Conservation (phyloP, 495 filamentous ascomycete genomes). For the Letharia columbiana region DNA sequence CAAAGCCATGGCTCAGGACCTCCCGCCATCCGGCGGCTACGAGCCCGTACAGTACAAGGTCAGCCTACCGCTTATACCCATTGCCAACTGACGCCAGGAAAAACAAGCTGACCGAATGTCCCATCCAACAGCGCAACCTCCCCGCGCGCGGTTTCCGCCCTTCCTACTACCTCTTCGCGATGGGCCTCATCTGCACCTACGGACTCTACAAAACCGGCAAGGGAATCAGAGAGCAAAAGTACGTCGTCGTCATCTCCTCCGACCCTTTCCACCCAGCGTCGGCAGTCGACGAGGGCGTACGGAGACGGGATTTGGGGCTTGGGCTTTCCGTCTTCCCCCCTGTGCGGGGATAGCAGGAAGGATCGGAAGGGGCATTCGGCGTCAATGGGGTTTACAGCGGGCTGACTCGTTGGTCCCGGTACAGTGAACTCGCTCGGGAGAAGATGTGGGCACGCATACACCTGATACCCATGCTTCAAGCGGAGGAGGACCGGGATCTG, state of each 20-base stretch:
- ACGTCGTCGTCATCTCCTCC: constrained; percentile 30
- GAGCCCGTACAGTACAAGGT: constrained; percentile 94
- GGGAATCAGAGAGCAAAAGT: constrained; percentile 83
- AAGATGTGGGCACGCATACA: constrained; percentile 97
- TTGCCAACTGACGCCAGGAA: background rate
- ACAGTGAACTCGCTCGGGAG: constrained; percentile 84
- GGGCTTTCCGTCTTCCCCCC: background rate
- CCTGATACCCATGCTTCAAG: constrained; percentile 83
- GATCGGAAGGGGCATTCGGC: background rate
- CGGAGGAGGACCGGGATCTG: constrained; percentile 91
- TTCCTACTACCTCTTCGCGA: constrained; percentile 59
- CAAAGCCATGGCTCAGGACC: constrained; percentile 55
- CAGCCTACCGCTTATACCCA: constrained; percentile 21
- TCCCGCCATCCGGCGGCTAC: constrained; percentile 92
- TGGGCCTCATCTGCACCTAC: constrained; percentile 70
- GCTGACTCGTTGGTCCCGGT: background rate
- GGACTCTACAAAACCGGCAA: constrained; percentile 76
- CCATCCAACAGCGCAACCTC: constrained; percentile 64
- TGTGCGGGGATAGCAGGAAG: background rate
- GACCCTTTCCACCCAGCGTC: background rate
- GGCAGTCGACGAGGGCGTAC: background rate
- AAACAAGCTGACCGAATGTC: background rate
- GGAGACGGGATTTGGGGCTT: background rate
- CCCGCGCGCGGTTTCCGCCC: constrained; percentile 88
- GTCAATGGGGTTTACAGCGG: constrained; percentile 4